Conservation (phyloP, 371 early-diverging fungal genomes). For the Dinochytrium kinnereticum region DNA sequence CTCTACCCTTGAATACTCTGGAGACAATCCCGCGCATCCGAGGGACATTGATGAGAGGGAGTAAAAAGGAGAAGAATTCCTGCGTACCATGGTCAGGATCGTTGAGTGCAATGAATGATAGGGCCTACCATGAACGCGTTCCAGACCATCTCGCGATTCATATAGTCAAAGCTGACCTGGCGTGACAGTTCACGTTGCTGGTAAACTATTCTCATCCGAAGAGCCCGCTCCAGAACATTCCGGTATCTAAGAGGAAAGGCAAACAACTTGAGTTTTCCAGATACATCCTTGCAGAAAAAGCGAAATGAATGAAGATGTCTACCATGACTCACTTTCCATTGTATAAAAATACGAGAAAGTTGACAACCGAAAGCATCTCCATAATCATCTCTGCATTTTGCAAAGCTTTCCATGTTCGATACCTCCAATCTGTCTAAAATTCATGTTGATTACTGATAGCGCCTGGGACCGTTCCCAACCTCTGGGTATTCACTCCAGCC, state of each 20-base stretch:
- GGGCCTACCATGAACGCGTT: constrained; percentile 88
- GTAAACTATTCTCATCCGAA: constrained; percentile 84
- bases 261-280: not conserved
- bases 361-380: constrained; percentile 69
- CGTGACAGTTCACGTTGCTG: constrained; percentile 75
- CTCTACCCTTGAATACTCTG: constrained; percentile 16
- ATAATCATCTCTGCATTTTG: constrained; percentile 71
- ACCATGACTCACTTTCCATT: constrained; percentile 70
- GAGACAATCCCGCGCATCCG: constrained; percentile 64
- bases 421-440: constrained; percentile 50
- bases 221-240: constrained; percentile 74
- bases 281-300: too few species aligned
- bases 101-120: too few species aligned
- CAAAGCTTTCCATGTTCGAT: constrained; percentile 67
- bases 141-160: constrained; percentile 94
- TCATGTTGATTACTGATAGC: not conserved
- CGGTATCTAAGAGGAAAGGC: constrained; percentile 61
- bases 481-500: constrained; percentile 83
- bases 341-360: constrained; percentile 82
- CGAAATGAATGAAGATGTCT: not conserved
- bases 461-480: constrained; percentile 38
- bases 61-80: constrained; percentile 89
- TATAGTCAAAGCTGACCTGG: constrained; percentile 86
- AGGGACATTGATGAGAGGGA: constrained; percentile 82
- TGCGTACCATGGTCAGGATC: too few species aligned